Evolutionary conservation across 495 filamentous ascomycete genomes (phyloP), one percentile per base, ranked within the genome.

Genomic region (Articulospora tetracladia): DNA sequence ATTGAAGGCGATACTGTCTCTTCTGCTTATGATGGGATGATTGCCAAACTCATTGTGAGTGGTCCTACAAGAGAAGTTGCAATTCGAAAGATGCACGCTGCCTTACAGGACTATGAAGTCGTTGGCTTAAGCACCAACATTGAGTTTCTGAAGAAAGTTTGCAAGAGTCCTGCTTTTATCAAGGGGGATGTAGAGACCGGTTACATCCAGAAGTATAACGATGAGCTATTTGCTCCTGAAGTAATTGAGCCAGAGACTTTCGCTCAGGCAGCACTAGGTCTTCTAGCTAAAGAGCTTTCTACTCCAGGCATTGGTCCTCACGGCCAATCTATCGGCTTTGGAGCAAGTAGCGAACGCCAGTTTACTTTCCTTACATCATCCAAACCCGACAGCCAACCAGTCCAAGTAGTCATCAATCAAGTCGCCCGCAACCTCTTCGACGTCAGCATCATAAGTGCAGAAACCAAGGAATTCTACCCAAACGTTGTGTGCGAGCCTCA

Each of bases 21-120:
- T 0, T 88, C 92, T n/a, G 86, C 94, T 55, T 99, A 98, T 72
- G 94, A 99, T 65, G 93, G 94, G 4, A 98, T 99, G 94, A 97
- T 99, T 61, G 88, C 95, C 44, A 99, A 99, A 71, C 79, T 99
- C 56, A 98, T 99, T 61, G 92, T 97, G n/a, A 80, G 85, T 25
- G 95, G 90, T 19, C 79, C 79, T 44, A 85, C 86, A 56, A 82
- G 94, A 27, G 83, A 89, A 70, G 87, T 88, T 20, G 91, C 94
- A 19, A 84, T 98, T 56, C 84, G 89, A 61, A 96, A 91, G 67
- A 76, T 98, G 27, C 83, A 85, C 34, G 73, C 83, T n/a, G 93
- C 93, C 1, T 73, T 98, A 25, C 88, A 90, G 59, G 82, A 92
- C 53, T 98, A 98, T 69, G 91, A 98, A 72, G 82, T 99, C 10